These are phyloP conservation scores for Leishmania braziliensis DNA, from an alignment of 208 protist species.

Conservation along the genomic window DNA sequence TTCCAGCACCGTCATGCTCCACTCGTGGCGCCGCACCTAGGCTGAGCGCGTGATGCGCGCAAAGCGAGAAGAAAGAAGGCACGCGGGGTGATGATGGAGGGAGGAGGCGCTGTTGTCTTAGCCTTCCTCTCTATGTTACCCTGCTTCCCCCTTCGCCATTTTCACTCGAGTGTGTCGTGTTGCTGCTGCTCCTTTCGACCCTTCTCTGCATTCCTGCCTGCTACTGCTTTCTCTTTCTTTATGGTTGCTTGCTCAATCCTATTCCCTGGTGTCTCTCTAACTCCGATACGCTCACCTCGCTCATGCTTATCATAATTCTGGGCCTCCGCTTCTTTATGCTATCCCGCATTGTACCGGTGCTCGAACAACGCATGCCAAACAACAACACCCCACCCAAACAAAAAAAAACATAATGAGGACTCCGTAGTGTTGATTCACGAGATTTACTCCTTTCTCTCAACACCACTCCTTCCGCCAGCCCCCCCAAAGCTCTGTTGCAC, in stretches of 20 bases:
- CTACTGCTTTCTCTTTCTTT: slow-evolving; percentile 9
- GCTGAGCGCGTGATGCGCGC: neutral
- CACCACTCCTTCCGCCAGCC: neutral
- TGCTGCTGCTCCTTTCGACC: neutral
- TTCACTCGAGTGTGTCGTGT: slow-evolving; percentile 1
- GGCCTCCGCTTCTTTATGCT: slow-evolving; percentile 23
- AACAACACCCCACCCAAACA: neutral
- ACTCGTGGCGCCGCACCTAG: neutral
- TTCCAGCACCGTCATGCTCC: neutral
- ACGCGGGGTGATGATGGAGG: slow-evolving; percentile 1
- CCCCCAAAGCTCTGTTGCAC: neutral
- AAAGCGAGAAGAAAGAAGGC: slow-evolving; percentile 3
- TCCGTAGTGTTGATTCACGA: neutral
- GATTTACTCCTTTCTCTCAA: neutral
- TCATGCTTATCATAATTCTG: slow-evolving; percentile 11
- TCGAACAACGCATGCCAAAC: neutral
- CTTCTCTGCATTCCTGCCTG: slow-evolving; percentile 1
- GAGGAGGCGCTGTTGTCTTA: neutral
- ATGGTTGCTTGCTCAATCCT: slow-evolving; percentile 5
- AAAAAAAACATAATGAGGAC: neutral
- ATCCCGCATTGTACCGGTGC: slow-evolving; percentile 6
- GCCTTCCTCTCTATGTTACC: neutral
- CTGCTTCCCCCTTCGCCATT: slow-evolving; percentile 13
- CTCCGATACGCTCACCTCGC: neutral
- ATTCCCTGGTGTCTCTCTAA: neutral